A percentile compares a stretch with the other conserved stretches of the same genome.
These are phyloP conservation scores for Lecanicillium sp. DNA, from an alignment of 2,329 filamentous ascomycete species.

Conservation along the genomic window DNA sequence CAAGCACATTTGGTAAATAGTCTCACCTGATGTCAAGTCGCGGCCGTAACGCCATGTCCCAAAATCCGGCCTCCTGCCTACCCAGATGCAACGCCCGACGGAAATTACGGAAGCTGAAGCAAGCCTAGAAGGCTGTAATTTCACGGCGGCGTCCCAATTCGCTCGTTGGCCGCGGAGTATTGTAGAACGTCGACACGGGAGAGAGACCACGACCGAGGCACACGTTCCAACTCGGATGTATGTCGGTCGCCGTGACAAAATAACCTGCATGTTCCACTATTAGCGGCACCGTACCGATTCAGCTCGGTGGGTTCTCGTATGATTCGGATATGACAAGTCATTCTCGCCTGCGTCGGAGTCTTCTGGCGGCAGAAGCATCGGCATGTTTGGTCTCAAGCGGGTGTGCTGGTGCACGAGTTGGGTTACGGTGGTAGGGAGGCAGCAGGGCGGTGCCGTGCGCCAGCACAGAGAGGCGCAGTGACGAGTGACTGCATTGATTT, in stretches of 20 bases:
- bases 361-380: no score
- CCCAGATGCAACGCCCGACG: constrained; percentile 1
- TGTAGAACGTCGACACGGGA: background rate
- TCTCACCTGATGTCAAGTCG: background rate
- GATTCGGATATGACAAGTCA: no score
- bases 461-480: no score
- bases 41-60: constrained; percentile 1
- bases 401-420: no score
- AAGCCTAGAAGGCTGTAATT: background rate
- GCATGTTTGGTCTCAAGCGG: background rate
- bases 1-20: background rate
- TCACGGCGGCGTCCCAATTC: constrained; percentile 2
- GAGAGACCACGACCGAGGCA: background rate
- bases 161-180: background rate
- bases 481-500: no score
- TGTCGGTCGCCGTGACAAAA: background rate
- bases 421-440: background rate
- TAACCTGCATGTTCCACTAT: background rate
- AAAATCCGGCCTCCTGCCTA: background rate
- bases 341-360: no score
- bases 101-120: background rate
- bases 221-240: background rate
- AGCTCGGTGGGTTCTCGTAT: no score
- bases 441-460: no score
- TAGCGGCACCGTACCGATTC: no score